Evolutionary conservation across 2,329 filamentous ascomycete species (phyloP).

Genomic region (Calonectria pseudoturangicola): DNA sequence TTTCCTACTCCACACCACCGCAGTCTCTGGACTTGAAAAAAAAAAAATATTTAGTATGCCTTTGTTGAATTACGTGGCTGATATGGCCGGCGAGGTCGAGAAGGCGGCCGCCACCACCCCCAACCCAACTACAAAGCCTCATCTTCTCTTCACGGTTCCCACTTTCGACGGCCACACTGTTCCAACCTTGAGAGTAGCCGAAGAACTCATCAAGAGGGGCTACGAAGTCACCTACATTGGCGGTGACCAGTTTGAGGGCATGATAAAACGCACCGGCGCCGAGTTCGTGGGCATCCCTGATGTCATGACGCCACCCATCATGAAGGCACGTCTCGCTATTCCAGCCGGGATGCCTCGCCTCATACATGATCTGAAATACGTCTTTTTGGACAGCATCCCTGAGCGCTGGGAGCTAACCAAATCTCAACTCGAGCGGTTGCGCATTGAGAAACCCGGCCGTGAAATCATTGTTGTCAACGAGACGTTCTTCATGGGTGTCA

Average conservation of each 20-base stretch:
- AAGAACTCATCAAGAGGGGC: slow-evolving; percentile 61
- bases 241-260: slow-evolving; percentile 59
- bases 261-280: slow-evolving; percentile 61
- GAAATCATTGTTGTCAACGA: slow-evolving; percentile 67
- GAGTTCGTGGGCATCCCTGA: slow-evolving; percentile 55
- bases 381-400: slow-evolving; percentile 55
- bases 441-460: slow-evolving; percentile 57
- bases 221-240: slow-evolving; percentile 66
- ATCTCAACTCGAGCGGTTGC: slow-evolving; percentile 58
- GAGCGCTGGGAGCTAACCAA: slow-evolving; percentile 58
- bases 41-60: slow-evolving; percentile 24
- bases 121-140: slow-evolving; percentile 48
- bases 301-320: slow-evolving; percentile 44
- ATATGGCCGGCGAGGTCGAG: slow-evolving; percentile 32
- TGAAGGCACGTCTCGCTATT: slow-evolving; percentile 42
- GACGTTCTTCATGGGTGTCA: slow-evolving; percentile 59
- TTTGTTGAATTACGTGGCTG: slow-evolving; percentile 2
- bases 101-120: slow-evolving; percentile 25
- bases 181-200: slow-evolving; percentile 59
- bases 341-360: slow-evolving; percentile 54
- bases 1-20: not conserved
- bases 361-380: slow-evolving; percentile 55
- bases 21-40: not conserved
- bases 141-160: slow-evolving; percentile 56
- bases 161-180: slow-evolving; percentile 57